Evolutionary conservation across 345 rosid species (phyloP).

Genomic region (Syzygium jambos): DNA sequence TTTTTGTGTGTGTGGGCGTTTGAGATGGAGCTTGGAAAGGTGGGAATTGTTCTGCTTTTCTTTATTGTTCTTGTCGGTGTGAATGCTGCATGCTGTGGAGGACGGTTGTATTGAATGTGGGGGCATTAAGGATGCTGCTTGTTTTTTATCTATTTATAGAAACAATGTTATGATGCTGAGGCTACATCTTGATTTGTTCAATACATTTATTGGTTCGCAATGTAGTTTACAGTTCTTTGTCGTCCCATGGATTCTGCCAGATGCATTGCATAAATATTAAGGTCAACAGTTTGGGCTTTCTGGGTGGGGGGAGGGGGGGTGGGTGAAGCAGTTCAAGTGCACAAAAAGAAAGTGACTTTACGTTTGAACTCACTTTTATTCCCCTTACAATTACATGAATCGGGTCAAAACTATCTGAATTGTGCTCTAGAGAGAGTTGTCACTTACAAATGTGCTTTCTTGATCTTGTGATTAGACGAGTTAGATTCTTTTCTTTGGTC

Average conservation of each 20-base stretch:
- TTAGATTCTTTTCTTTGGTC: neutral
- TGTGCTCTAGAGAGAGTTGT: neutral
- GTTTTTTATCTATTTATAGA: neutral
- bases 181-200: neutral
- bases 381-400: neutral
- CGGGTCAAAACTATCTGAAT: neutral
- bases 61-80: neutral
- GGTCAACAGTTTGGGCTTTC: neutral
- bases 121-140: neutral
- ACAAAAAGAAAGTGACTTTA: neutral
- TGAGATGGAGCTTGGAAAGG: neutral
- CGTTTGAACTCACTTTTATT: neutral
- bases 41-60: neutral
- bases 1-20: neutral
- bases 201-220: neutral
- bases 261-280: neutral
- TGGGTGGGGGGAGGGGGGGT: neutral
- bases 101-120: neutral
- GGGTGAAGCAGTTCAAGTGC: neutral
- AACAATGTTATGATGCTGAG: neutral
- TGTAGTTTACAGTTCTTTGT: neutral
- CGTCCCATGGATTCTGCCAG: neutral
- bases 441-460: neutral
- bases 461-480: neutral
- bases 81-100: neutral